phyloP scores from a whole-genome alignment of 2,329 filamentous ascomycete genomes.

The Madurella fahalii region DNA sequence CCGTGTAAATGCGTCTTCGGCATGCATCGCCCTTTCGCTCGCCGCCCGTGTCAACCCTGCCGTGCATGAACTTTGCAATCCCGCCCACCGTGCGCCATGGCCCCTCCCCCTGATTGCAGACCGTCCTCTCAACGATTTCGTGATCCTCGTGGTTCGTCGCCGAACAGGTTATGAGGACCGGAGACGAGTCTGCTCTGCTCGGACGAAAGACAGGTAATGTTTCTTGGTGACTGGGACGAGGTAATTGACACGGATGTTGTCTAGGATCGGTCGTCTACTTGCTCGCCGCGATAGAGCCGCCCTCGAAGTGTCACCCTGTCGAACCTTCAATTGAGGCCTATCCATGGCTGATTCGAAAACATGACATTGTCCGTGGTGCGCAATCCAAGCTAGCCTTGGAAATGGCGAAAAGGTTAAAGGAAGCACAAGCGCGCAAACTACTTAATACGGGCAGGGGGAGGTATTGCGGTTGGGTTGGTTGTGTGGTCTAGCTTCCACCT shows the following conservation, averaged over 20 bases:
- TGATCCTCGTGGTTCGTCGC: background rate
- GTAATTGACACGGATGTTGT: background rate
- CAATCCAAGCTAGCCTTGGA: no score
- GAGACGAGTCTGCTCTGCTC: background rate
- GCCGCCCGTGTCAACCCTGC: background rate
- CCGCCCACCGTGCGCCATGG: slow-evolving; percentile 1
- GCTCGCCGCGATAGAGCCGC: no score
- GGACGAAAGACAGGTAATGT: slow-evolving; percentile 1
- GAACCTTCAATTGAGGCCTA: no score
- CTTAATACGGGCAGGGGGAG: no score
- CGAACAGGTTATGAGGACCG: background rate
- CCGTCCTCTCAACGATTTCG: background rate
- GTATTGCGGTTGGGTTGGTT: no score
- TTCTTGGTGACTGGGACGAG: background rate
- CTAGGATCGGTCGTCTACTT: background rate
- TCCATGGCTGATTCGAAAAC: no score
- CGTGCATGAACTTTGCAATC: slow-evolving; percentile 14
- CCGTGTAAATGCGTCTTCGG: slow-evolving; percentile 12
- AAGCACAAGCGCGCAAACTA: no score
- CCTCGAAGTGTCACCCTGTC: no score
- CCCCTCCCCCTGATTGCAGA: background rate
- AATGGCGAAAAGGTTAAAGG: no score
- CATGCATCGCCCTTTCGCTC: slow-evolving; percentile 7
- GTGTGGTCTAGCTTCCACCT: no score
- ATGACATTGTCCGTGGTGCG: no score